Base-by-base conservation (phyloP, 2,329 filamentous ascomycete genomes). In the Cercospora berteroae region DNA sequence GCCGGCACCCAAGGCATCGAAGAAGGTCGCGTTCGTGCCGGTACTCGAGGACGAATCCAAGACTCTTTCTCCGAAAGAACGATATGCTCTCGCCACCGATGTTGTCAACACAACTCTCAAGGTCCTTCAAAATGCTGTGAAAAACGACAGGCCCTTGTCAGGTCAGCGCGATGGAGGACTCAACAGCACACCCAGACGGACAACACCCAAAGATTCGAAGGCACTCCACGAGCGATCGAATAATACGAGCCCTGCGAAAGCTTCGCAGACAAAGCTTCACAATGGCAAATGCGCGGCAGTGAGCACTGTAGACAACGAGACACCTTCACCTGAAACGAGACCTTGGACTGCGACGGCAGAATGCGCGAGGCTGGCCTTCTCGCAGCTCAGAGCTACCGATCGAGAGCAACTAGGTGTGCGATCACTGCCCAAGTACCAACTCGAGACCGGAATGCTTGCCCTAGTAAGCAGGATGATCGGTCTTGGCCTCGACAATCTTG, bases 361-460 rank as follows among this genome's bases (percentile, higher is more conserved):
- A 79, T 93, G 91, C 73, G 86, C 89, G 6, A 85, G 90, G 9
- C 78, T 86, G 29, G 90, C 89, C 1, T 92, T 94, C 74, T 80
- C 84, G 6, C 88, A 87, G 60, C 80, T 94, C 44, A 83, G 89
- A 60, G 82, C 84, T 29, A 74, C 88, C 25, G 86, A 90, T 60
- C 81, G 79, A 31, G 76, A 77, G 20, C 81, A 84, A 27, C 80
- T 84, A 0, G 80, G 85, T 5, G 82, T 84, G 8, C 79, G 87
- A 9, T 79, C 84, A 9, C 80, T 89, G n/a, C 84, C 87, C 1
- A 84, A 86, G 55, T 80, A 91, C 44, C 90, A 94, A 74, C 78
- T 94, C 4, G 91, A 94, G 75, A 88, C 83, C 67, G 91, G 90
- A 63, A 90, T 92, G 83, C 86, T 90, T 16, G 87, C 89, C 0